Evolutionary conservation across 371 early-diverging fungal genomes (phyloP).

Genomic region (Enteropsectra breve): DNA sequence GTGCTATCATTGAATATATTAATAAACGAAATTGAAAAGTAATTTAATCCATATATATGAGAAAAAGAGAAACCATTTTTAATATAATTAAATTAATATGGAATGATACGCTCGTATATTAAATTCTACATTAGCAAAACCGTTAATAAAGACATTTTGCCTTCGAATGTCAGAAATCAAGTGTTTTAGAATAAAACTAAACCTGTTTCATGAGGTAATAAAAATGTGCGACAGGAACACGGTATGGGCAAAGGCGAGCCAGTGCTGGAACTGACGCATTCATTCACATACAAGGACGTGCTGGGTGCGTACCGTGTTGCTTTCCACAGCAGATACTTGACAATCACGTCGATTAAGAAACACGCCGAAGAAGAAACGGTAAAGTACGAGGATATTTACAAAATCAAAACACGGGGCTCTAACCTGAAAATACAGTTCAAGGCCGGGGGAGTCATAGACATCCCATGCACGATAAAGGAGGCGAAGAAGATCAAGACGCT

Average conservation of each 20-base stretch:
- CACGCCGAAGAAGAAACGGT: neutral
- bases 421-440: conserved; percentile 15
- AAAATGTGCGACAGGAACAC: too few relatives aligned
- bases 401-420: neutral
- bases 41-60: too few relatives aligned
- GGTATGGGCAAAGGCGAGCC: neutral
- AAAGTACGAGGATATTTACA: conserved; percentile 17
- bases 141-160: neutral
- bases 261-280: conserved; percentile 2
- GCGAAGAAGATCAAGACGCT: conserved; percentile 7
- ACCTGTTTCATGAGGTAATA: too few relatives aligned
- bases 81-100: too few relatives aligned
- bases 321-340: conserved; percentile 10
- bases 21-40: too few relatives aligned
- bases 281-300: conserved; percentile 9
- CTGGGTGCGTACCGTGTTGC: neutral
- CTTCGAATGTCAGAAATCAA: neutral
- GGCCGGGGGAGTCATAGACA: conserved; percentile 2
- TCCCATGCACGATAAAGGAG: conserved; percentile 16
- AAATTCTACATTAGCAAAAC: too few relatives aligned
- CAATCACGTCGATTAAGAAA: too few relatives aligned
- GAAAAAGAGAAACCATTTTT: too few relatives aligned
- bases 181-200: neutral
- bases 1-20: neutral
- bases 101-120: too few relatives aligned